Base-by-base conservation (phyloP, 2,329 filamentous ascomycete species). In the Alternaria arborescens region DNA sequence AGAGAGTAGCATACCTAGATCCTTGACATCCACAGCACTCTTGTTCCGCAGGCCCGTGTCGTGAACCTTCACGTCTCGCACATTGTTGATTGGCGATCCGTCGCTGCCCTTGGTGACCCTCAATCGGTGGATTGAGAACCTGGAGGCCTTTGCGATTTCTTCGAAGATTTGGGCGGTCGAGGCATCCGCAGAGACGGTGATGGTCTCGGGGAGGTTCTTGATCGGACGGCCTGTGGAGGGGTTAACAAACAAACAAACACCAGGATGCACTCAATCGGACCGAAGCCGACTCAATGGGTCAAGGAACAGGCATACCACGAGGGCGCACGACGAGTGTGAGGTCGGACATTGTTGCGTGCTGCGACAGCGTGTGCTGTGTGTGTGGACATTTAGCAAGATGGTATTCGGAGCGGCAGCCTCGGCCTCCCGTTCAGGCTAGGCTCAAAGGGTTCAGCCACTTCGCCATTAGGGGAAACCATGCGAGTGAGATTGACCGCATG, bases 11-110 rank as follows among this genome's bases (percentile, higher is more conserved):
- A 47, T 86, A 94, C 93, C 95, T 30, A 99, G 85, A 77, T 99
- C 94, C 83, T 99, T 98, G 66, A 98, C 91, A 69, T 95, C 88
- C 50, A 99, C 80, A 20, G 84, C 82, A 65, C 86, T 87, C 69
- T 85, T 84, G 67, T 89, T 84, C 55, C 82, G 81, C 46, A 91
- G 77, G 14, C 87, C 87, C 3, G 84, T 85, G 44, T 82, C 81
- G 62, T 85, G 78, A 38, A 90, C 77, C 2, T 82, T 86, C 14
- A 82, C 78, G 54, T 83, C 81, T 56, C 82, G 79, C 55, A 79
- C 81, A 69, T 89, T 89, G 54, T 85, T 81, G 14, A 90, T 79
- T 42, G 85, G 74, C 41, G 81, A 83, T 50, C 87, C 86, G 80
- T 89, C 88, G 65, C 84, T 87, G 62, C 84, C 87, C 72, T 89